Evolutionary conservation across 345 rosid genomes (phyloP).

Genomic region (Salix caprea): DNA sequence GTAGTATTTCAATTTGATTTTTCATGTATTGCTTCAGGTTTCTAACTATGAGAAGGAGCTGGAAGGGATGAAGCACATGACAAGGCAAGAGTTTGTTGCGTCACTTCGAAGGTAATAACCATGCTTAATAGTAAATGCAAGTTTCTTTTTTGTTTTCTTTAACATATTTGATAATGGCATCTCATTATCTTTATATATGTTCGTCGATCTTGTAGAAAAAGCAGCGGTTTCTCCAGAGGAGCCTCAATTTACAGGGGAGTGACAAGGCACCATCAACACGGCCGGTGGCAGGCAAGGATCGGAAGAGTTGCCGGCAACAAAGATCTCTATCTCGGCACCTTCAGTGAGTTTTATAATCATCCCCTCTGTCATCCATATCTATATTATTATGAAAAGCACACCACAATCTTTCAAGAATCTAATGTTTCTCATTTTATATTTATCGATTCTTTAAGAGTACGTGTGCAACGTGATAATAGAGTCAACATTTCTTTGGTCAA

Average conservation of each 20-base stretch:
- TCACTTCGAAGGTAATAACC: slow-evolving; percentile 67
- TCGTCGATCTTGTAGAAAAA: slow-evolving; percentile 43
- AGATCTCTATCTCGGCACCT: slow-evolving; percentile 96
- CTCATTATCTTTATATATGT: not conserved
- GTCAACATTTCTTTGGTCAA: not conserved
- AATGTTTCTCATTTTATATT: not conserved
- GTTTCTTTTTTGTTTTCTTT: not conserved
- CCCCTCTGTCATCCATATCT: not conserved
- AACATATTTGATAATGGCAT: not conserved
- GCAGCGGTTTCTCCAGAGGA: slow-evolving; percentile 97
- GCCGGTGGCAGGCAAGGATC: slow-evolving; percentile 96
- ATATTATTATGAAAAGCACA: not conserved
- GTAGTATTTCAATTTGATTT: not conserved
- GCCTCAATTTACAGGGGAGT: slow-evolving; percentile 98
- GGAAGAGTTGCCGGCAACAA: slow-evolving; percentile 98
- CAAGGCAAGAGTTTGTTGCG: slow-evolving; percentile 91
- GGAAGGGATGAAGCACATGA: slow-evolving; percentile 91
- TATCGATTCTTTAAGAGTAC: not conserved
- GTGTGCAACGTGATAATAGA: not conserved
- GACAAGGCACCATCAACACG: slow-evolving; percentile 97
- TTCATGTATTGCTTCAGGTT: slow-evolving; percentile 30
- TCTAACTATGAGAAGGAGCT: slow-evolving; percentile 73
- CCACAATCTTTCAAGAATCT: not conserved
- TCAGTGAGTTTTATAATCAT: slow-evolving; percentile 46
- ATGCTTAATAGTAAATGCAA: not conserved